Percentiles rank a stretch among this genome's conserved stretches.
Conservation (phyloP, 257 asterid species). For the Penstemon barbatus region DNA sequence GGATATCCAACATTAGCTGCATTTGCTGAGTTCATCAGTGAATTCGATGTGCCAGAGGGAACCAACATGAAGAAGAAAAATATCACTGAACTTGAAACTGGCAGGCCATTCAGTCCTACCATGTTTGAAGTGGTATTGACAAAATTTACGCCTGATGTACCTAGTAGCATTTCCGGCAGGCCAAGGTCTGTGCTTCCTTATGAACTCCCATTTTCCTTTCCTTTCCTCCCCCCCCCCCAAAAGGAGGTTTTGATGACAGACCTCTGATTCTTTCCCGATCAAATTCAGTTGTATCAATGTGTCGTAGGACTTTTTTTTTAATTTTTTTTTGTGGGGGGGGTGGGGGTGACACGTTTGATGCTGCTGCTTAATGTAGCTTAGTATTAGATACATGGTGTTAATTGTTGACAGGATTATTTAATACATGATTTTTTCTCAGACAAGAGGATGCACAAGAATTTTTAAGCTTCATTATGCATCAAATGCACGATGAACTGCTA, state of each 20-base stretch:
- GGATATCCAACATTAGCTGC: conserved; percentile 75
- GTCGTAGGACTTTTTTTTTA: too few species aligned
- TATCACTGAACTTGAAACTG: conserved; percentile 49
- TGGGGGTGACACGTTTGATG: neutral
- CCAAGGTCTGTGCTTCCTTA: conserved; percentile 59
- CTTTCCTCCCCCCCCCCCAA: conserved; percentile 14
- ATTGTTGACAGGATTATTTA: neutral
- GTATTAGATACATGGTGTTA: neutral
- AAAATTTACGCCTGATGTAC: conserved; percentile 84
- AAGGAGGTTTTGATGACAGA: neutral
- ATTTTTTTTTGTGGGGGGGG: neutral
- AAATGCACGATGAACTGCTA: conserved; percentile 90
- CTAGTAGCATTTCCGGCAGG: conserved; percentile 56
- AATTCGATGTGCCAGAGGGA: conserved; percentile 60
- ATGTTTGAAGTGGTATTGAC: conserved; percentile 75
- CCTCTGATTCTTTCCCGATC: conserved; percentile 10
- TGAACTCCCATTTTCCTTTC: too few species aligned
- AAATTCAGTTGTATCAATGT: conserved; percentile 13
- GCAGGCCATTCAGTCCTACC: conserved; percentile 64
- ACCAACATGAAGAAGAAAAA: conserved; percentile 53
- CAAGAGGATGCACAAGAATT: conserved; percentile 99
- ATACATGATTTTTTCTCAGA: conserved; percentile 40
- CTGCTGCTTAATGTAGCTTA: conserved; percentile 17
- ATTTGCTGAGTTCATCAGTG: conserved; percentile 68
- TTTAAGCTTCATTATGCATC: conserved; percentile 77